Evolutionary conservation across 2,329 filamentous ascomycete genomes (phyloP).

Genomic region (Trichoderma guizhouense): DNA sequence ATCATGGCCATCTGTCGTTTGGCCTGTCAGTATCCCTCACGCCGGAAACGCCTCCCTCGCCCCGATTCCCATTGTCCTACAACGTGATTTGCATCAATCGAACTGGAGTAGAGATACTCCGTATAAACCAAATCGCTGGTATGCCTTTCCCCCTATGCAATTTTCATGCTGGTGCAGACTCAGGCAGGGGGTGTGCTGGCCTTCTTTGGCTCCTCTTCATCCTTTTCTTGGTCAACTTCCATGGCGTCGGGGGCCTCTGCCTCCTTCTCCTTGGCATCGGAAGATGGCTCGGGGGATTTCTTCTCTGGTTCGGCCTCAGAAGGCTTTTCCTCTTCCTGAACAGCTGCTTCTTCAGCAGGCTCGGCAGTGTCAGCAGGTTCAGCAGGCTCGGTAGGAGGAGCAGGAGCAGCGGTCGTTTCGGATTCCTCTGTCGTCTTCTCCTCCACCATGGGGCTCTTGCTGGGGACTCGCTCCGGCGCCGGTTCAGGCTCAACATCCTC

Average conservation of each 20-base stretch:
- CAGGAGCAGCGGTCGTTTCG: background rate
- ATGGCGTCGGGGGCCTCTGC: conserved; percentile 28
- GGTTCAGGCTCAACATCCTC: conserved; percentile 38
- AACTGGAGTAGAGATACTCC: background rate
- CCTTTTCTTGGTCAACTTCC: conserved; percentile 34
- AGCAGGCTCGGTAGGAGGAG: background rate
- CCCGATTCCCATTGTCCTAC: conserved; percentile 8
- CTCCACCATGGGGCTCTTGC: conserved; percentile 25
- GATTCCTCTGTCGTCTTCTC: conserved; percentile 25
- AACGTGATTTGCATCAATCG: background rate
- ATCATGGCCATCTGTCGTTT: background rate
- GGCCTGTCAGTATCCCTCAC: conserved; percentile 3
- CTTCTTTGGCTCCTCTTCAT: conserved; percentile 26
- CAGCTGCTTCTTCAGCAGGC: background rate
- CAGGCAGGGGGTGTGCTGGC: conserved; percentile 15
- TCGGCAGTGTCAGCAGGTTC: background rate
- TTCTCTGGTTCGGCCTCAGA: conserved; percentile 23
- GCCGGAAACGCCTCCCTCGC: conserved; percentile 12
- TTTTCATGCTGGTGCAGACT: background rate
- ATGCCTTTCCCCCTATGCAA: no score
- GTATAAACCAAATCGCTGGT: background rate
- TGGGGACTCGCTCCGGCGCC: conserved; percentile 29
- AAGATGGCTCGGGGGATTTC: conserved; percentile 24
- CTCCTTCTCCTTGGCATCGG: conserved; percentile 19
- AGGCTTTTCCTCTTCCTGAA: conserved; percentile 14